Evolutionary conservation across 2,329 filamentous ascomycete species (phyloP), one percentile per base, ranked within the genome.

Genomic region (Paecilomyces sp.): DNA sequence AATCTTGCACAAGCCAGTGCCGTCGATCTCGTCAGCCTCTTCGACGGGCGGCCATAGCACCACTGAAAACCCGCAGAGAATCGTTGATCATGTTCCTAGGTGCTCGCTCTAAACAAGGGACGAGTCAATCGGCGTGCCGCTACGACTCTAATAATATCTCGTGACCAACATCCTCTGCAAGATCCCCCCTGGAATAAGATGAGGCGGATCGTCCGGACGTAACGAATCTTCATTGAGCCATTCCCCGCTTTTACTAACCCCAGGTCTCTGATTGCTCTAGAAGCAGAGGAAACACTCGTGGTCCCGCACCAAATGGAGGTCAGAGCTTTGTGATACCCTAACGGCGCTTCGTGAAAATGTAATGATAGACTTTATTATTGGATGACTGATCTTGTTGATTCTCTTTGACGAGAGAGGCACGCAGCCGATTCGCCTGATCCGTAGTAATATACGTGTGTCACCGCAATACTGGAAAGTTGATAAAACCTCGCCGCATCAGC

Each of bases 401-500:
- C 5, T 15, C 18, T 18, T n/a, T n/a, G 41, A 18, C 18, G 8
- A 47, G n/a, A 47, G 18, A 47, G 41, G 41, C 9, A 18, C 5
- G 8, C 41, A 8, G n/a, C 41, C 41, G 41, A 47, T 47, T 47
- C 41, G 15, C 18, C 41, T 47, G n/a, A 15, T n/a, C n/a, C 36
- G n/a, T 41, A 41, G 36, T n/a, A 41, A 41, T 41, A 15, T 41
- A 47, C 18, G 41, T 18, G 41, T 47, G 41, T 18, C 13, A 47
- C 41, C 41, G 41, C 41, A 47, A 47, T 47, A 18, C n/a, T 22
- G 9, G 8, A 47, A 18, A 47, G n/a, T 41, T 41, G 30, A 11
- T 57, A 41, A 60, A 58, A 57, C 59, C 52, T 54, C 34, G 55
- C 50, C 52, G 13, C 12, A 50, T 36, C 11, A 25, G 24, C 52